Evolutionary conservation across 2,329 filamentous ascomycete species (phyloP).

Genomic region (Scedosporium minutisporum): DNA sequence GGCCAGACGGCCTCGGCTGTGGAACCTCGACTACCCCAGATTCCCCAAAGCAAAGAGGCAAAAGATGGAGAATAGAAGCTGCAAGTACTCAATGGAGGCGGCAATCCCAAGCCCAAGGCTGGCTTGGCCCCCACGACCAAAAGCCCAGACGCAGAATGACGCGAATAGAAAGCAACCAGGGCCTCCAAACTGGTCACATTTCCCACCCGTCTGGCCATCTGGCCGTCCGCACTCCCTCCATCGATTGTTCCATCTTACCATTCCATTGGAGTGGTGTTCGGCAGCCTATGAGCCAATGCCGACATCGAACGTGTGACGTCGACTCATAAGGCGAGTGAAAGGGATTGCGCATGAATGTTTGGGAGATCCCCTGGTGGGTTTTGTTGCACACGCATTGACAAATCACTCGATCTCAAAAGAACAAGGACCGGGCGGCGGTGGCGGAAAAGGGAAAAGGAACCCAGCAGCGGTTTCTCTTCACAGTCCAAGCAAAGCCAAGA

Average conservation of each 20-base stretch:
- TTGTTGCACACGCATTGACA: not conserved
- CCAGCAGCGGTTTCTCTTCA: not conserved
- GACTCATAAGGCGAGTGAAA: not conserved
- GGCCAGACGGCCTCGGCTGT: not conserved
- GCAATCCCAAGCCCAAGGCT: no score
- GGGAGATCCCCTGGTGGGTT: not conserved
- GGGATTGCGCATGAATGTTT: constrained; percentile 9
- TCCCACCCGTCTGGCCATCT: not conserved
- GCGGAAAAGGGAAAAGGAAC: not conserved
- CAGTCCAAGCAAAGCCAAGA: not conserved
- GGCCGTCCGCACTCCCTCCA: not conserved
- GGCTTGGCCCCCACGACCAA: not conserved
- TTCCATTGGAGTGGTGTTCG: not conserved
- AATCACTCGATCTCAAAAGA: not conserved
- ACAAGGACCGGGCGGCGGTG: not conserved
- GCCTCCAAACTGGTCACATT: not conserved
- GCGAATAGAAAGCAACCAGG: not conserved
- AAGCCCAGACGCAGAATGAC: not conserved
- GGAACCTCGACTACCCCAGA: not conserved
- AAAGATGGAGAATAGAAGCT: not conserved
- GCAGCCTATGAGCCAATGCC: constrained; percentile 8
- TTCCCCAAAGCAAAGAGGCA: not conserved
- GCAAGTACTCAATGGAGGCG: not conserved
- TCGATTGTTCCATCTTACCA: not conserved
- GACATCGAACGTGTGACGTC: constrained; percentile 6